Conservation (phyloP, 2,329 filamentous ascomycete species). For the Beauveria sp. region DNA sequence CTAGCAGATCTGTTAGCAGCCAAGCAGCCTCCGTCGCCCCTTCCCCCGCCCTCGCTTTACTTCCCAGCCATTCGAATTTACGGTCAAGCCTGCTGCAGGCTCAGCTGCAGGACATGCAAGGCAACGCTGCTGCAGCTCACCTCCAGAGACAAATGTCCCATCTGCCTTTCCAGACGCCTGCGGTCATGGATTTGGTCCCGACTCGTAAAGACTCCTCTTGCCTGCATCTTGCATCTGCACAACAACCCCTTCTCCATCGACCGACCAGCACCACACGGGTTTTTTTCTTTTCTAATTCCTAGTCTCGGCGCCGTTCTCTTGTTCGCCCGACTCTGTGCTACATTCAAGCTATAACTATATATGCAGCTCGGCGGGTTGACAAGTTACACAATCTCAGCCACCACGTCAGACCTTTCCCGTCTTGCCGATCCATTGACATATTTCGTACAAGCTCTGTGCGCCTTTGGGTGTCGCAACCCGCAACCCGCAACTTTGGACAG, state of each 20-base stretch:
- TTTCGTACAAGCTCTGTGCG: no score
- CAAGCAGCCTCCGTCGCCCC: background rate
- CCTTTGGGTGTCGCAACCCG: no score
- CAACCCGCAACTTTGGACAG: no score
- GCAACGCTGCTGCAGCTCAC: background rate
- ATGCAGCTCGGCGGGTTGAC: no score
- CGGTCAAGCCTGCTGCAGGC: conserved; percentile 15
- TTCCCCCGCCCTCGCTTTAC: conserved; percentile 7
- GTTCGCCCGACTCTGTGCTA: background rate
- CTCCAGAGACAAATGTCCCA: background rate
- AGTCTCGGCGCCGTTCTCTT: background rate
- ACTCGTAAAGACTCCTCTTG: conserved; percentile 6
- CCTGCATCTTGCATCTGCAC: conserved; percentile 11
- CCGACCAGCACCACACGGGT: background rate
- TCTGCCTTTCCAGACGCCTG: no score
- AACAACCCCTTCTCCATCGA: conserved; percentile 2
- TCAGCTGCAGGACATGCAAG: background rate
- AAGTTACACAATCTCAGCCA: no score
- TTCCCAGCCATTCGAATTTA: conserved; percentile 26
- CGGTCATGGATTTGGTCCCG: background rate
- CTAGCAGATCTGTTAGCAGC: background rate
- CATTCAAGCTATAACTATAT: no score
- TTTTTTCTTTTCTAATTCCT: background rate
- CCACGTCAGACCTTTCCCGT: no score
- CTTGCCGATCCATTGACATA: no score